phyloP scores from a whole-genome alignment of 2,329 filamentous ascomycete genomes.

The Colletotrichum australisinense region DNA sequence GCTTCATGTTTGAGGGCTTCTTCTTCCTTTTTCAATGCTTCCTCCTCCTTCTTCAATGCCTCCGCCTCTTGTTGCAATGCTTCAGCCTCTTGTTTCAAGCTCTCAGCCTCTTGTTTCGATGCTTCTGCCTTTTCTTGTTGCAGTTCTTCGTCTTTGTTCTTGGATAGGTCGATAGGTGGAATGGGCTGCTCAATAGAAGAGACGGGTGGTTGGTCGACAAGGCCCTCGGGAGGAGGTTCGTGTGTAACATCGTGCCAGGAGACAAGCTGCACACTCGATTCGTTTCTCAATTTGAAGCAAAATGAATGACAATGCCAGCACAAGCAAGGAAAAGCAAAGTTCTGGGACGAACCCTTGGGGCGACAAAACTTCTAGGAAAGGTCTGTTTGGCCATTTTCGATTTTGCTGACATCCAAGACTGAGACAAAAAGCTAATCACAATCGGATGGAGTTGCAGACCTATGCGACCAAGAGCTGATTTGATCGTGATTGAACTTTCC shows the following conservation, averaged over 20 bases:
- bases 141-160: background rate
- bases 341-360: background rate
- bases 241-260: background rate
- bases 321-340: background rate
- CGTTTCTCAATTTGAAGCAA: background rate
- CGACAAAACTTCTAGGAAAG: background rate
- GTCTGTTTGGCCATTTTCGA: background rate
- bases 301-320: background rate
- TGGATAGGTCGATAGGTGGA: background rate
- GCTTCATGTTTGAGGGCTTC: background rate
- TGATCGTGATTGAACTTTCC: background rate
- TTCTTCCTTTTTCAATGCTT: background rate
- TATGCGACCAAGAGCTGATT: background rate
- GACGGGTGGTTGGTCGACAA: background rate
- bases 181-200: background rate
- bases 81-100: background rate
- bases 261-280: background rate
- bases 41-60: background rate
- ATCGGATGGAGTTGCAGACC: background rate
- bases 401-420: background rate
- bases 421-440: background rate
- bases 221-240: background rate
- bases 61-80: background rate
- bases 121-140: background rate
- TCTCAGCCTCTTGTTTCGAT: background rate